Conservation (phyloP, 257 asterid species). For the Leonotis leonurus region DNA sequence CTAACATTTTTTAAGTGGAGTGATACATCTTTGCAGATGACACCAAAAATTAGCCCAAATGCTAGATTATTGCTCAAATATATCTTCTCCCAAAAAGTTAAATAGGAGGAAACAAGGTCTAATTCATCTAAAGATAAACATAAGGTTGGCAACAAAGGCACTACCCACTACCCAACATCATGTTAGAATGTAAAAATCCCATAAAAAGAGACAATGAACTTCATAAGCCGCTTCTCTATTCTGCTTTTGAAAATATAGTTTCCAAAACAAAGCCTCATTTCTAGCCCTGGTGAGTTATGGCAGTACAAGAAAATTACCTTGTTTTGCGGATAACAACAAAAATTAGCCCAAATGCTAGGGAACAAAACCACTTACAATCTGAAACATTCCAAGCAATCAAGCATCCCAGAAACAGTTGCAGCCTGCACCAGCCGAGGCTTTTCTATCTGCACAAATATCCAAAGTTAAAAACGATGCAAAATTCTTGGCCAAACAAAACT, state of each 20-base stretch:
- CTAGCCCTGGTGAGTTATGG: background rate
- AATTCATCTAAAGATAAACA: background rate
- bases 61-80: background rate
- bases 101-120: background rate
- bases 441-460: slow-evolving; percentile 49
- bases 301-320: background rate
- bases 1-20: too few species aligned
- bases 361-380: slow-evolving; percentile 51
- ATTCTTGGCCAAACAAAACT: background rate
- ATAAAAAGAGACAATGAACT: background rate
- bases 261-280: background rate
- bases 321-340: background rate
- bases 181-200: background rate
- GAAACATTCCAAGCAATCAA: slow-evolving; percentile 98
- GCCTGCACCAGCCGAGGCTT: slow-evolving; percentile 96
- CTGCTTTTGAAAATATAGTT: background rate
- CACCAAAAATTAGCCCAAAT: background rate
- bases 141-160: background rate
- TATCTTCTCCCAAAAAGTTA: background rate
- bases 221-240: background rate
- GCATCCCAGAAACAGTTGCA: slow-evolving; percentile 98
- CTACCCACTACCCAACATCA: background rate
- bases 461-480: background rate
- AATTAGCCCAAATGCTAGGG: background rate
- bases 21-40: background rate